These are phyloP conservation scores for Fusarium proliferatum DNA, from an alignment of 2,329 filamentous ascomycete genomes.

Conservation along the genomic window DNA sequence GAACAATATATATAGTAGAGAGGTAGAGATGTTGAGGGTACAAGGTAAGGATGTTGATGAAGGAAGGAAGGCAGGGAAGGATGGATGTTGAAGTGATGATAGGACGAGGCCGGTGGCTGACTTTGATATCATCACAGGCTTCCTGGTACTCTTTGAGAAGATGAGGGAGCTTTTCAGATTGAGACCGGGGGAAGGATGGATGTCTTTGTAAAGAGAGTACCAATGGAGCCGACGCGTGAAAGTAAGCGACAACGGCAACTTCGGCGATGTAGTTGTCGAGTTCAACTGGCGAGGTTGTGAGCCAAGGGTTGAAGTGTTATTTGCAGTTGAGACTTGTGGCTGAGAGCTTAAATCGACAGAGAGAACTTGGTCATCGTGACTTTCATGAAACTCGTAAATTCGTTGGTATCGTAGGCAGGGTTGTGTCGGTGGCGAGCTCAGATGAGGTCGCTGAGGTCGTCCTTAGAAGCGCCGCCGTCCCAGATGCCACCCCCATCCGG, in stretches of 20 bases:
- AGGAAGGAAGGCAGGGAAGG: neutral
- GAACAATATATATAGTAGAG: neutral
- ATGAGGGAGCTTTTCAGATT: constrained; percentile 56
- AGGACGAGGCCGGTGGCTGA: constrained; percentile 50
- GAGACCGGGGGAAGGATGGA: neutral
- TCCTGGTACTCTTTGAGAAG: constrained; percentile 62
- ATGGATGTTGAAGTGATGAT: neutral
- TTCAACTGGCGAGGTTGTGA: neutral
- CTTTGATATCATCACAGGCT: constrained; percentile 63
- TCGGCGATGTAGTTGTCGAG: neutral
- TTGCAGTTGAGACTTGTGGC: neutral
- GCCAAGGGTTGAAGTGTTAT: neutral
- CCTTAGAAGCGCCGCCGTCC: neutral
- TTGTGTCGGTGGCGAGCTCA: too few relatives aligned
- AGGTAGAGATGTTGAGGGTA: neutral
- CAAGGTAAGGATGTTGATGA: neutral
- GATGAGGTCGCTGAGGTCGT: neutral
- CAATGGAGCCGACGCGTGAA: too few relatives aligned
- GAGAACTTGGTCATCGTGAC: neutral
- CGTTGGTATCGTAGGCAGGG: neutral
- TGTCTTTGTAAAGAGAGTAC: neutral
- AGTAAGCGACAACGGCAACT: neutral
- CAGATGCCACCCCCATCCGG: neutral
- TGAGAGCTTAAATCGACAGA: neutral
- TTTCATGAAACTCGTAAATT: neutral